phyloP scores from a whole-genome alignment of 148 eudicot species.

The Rheum nobile region DNA sequence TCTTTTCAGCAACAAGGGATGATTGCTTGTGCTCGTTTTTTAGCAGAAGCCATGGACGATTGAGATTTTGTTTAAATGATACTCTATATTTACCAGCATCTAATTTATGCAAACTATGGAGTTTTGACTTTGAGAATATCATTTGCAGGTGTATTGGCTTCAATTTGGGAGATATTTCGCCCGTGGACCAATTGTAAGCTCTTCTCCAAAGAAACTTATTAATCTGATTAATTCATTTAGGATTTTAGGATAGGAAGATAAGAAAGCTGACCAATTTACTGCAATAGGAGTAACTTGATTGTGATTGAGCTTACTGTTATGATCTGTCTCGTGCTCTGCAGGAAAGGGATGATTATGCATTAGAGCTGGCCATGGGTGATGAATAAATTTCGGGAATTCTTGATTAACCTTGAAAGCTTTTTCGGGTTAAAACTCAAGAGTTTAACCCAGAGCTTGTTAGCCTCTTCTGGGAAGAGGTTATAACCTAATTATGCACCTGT shows the following conservation, averaged over 20 bases:
- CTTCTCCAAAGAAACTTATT: background rate
- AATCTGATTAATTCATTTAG: background rate
- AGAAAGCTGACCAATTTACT: background rate
- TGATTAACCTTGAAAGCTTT: background rate
- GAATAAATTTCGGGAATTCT: constrained; percentile 28
- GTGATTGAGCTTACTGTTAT: background rate
- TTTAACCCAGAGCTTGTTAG: background rate
- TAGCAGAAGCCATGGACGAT: background rate
- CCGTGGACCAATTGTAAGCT: constrained; percentile 92
- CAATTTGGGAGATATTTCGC: constrained; percentile 98
- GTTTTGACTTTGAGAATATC: background rate
- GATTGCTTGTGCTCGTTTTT: background rate
- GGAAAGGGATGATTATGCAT: constrained; percentile 91
- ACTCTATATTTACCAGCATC: background rate
- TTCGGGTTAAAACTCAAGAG: background rate
- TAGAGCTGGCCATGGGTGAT: constrained; percentile 91
- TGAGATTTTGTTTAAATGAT: background rate
- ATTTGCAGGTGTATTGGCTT: constrained; percentile 89
- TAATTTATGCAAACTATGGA: background rate
- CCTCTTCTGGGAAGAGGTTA: background rate
- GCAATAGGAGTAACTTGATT: background rate
- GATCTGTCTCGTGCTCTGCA: constrained; percentile 19
- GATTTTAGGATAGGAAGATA: too few species aligned
- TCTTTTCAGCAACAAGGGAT: too few species aligned
- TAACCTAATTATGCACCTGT: background rate